Evolutionary conservation across 441 rosid genomes (phyloP), one percentile per base, ranked within the genome.

Genomic region (Codiaeum variegatum): DNA sequence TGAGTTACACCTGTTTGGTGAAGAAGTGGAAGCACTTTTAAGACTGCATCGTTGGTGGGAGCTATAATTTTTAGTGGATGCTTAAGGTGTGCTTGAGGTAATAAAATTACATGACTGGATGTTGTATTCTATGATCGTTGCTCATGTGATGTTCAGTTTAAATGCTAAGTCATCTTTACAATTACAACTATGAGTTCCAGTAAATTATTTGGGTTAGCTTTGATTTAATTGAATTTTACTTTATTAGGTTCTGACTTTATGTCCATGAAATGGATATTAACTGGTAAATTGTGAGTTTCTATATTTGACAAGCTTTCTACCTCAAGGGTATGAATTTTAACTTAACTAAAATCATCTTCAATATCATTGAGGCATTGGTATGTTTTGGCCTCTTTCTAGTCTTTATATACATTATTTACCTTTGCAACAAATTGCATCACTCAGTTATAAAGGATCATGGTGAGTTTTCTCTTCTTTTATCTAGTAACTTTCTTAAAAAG

Each of bases 21-120:
- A 90, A 85, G 90, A 94, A 8, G 87, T 88, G 56, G 88, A 93
- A 82, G 88, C 95, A 54, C 90, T 93, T 65, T 95, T 62, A 90
- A 90, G 73, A 83, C 88, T 46, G 75, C 94, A 72, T 85, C 94
- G 52, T 88, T 93, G 18, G 98, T 93, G 83, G 99, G 99, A 69
- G 94, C 98, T 79, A 90, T 97, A 72, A 89, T 93, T 75, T 82
- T 95, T 71, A 85, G 99, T 94, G 98, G 98, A 90, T 92, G 97
- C 93, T 94, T 59, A 96, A 92, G 98, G 98, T 94, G 80, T 75
- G 77, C 44, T 54, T n/a, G n/a, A n/a, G n/a, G n/a, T n/a, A n/a
- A n/a, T 18, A 51, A n/a, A 51, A 19, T 51, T 51, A 21, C 2
- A 51, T n/a, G 8, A 7, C 9, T 55, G 0, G 13, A 21, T 8